Evolutionary conservation across 495 filamentous ascomycete genomes (phyloP).

Genomic region (Baudoinia panamericana): DNA sequence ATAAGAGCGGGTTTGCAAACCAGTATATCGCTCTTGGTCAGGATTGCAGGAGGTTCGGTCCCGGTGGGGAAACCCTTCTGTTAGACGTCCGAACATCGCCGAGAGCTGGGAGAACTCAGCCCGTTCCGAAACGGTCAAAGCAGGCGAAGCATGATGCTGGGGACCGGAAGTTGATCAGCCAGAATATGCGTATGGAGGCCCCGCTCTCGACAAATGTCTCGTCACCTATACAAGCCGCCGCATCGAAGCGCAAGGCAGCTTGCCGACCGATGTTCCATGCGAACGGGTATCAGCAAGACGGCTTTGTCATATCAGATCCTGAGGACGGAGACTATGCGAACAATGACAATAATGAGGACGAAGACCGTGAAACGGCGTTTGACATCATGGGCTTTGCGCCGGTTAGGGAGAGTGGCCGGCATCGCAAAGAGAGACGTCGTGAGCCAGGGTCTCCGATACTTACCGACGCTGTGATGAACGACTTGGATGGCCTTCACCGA

Average conservation of each 20-base stretch:
- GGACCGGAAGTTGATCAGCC: too few relatives aligned
- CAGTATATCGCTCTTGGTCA: slow-evolving; percentile 46
- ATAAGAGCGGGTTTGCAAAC: slow-evolving; percentile 45
- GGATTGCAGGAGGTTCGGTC: slow-evolving; percentile 40
- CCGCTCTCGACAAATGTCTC: slow-evolving; percentile 73
- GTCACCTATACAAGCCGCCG: slow-evolving; percentile 56
- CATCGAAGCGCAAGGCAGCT: slow-evolving; percentile 32
- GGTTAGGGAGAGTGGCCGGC: slow-evolving; percentile 11
- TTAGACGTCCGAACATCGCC: slow-evolving; percentile 41
- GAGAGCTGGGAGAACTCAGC: slow-evolving; percentile 32
- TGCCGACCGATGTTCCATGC: slow-evolving; percentile 29
- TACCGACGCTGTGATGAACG: slow-evolving; percentile 47
- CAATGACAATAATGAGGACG: slow-evolving; percentile 34
- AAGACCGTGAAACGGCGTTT: slow-evolving; percentile 44
- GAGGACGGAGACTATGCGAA: slow-evolving; percentile 29
- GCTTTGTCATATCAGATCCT: slow-evolving; percentile 38
- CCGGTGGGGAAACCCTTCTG: slow-evolving; percentile 39
- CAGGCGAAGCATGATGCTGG: slow-evolving; percentile 17
- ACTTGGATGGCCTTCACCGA: slow-evolving; percentile 47
- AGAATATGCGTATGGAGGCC: slow-evolving; percentile 23
- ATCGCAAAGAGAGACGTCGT: slow-evolving; percentile 24
- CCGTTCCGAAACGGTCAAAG: slow-evolving; percentile 15
- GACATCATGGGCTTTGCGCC: slow-evolving; percentile 35
- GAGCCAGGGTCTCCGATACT: slow-evolving; percentile 59
- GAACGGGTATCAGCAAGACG: slow-evolving; percentile 38